Percentiles rank a stretch among this genome's conserved stretches.
Evolutionary conservation across 345 rosid species (phyloP).

Genomic region (Hibiscus mutabilis): DNA sequence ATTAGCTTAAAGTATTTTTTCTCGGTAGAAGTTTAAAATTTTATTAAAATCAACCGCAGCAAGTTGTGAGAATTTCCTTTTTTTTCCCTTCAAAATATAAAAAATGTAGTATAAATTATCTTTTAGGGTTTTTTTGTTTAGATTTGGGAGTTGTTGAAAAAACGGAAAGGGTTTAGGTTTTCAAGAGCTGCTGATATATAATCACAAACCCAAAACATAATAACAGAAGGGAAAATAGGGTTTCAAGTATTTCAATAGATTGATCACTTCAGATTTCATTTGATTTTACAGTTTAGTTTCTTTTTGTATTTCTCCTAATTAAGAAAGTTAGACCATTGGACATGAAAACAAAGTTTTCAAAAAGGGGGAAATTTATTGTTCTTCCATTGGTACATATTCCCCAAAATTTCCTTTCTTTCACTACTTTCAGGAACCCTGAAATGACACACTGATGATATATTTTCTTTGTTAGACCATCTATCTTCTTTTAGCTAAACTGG

Average conservation of each 20-base stretch:
- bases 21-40: too few species aligned
- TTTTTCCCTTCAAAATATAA: neutral
- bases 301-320: neutral
- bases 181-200: neutral
- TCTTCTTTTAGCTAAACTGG: neutral
- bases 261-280: neutral
- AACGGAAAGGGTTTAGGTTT: neutral
- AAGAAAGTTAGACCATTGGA: conserved; percentile 4
- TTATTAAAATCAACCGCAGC: too few species aligned
- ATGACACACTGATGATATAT: too few species aligned
- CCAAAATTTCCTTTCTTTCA: neutral
- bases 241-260: too few species aligned
- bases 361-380: neutral
- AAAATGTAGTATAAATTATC: neutral
- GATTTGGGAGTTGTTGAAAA: neutral
- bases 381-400: neutral
- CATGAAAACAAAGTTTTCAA: neutral
- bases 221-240: neutral
- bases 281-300: neutral
- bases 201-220: neutral
- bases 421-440: neutral
- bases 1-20: too few species aligned
- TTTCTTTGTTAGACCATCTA: neutral
- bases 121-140: neutral
- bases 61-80: neutral